These are phyloP conservation scores for Hyaloperonospora arabidopsidis DNA, from an alignment of 352 stramenopile genomes.

Conservation along the genomic window DNA sequence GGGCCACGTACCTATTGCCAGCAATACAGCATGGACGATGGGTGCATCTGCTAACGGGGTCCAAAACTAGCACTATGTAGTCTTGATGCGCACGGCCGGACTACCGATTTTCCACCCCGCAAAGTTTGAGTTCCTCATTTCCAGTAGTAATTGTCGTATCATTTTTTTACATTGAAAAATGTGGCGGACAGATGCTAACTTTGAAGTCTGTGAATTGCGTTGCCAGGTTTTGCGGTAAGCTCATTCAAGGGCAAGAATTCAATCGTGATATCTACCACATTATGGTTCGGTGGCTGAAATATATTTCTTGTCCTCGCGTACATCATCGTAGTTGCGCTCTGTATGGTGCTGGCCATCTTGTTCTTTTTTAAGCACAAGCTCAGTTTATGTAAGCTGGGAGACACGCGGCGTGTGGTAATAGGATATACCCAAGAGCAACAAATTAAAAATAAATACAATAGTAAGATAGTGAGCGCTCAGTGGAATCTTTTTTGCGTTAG, in stretches of 20 bases:
- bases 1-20: slow-evolving; percentile 45
- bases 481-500: too few species aligned
- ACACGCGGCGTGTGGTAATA: slow-evolving; percentile 93
- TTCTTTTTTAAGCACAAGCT: slow-evolving; percentile 96
- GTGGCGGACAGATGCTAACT: slow-evolving; percentile 4
- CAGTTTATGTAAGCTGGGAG: slow-evolving; percentile 90
- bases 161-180: slow-evolving; percentile 3
- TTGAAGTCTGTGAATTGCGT: slow-evolving; percentile 4
- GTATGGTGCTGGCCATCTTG: slow-evolving; percentile 88
- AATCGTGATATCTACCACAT: slow-evolving; percentile 93
- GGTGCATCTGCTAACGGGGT: slow-evolving; percentile 73
- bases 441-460: too few species aligned
- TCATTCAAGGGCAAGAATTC: slow-evolving; percentile 94
- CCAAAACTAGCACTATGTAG: slow-evolving; percentile 99
- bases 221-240: slow-evolving; percentile 91
- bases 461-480: too few species aligned
- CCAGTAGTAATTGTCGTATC: slow-evolving; percentile 50
- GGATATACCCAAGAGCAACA: too few species aligned
- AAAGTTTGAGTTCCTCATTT: slow-evolving; percentile 90
- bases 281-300: slow-evolving; percentile 95
- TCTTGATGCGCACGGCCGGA: slow-evolving; percentile 98
- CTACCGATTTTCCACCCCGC: slow-evolving; percentile 95
- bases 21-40: slow-evolving; percentile 80
- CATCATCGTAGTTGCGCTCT: slow-evolving; percentile 92
- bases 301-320: slow-evolving; percentile 93